Percentiles rank a stretch among this genome's conserved stretches.
Conservation (phyloP, 2,329 filamentous ascomycete species). For the Xylariaceae sp. region DNA sequence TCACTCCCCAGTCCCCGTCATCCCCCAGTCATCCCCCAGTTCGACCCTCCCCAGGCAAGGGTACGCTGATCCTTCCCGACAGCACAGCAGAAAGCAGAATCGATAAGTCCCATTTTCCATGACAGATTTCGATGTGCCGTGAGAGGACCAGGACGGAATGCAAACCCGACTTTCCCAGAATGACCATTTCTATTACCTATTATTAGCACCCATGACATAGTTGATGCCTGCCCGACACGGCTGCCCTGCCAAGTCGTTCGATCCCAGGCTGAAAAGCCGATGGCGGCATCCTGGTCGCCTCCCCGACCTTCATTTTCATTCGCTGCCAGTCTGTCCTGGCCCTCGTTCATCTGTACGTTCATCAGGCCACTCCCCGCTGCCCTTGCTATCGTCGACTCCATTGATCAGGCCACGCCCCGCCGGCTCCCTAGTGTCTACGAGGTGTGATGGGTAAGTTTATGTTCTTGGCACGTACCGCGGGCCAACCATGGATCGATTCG, state of each 20-base stretch:
- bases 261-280: conserved; percentile 31
- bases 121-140: conserved; percentile 16
- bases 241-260: conserved; percentile 26
- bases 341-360: conserved; percentile 12
- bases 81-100: conserved; percentile 3
- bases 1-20: too few relatives aligned
- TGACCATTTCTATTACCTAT: conserved; percentile 2
- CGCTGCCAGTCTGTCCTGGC: conserved; percentile 16
- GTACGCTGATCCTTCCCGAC: neutral
- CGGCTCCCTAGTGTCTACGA: neutral
- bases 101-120: conserved; percentile 18
- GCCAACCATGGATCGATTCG: too few relatives aligned
- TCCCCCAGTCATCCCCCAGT: too few relatives aligned
- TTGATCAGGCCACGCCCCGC: conserved; percentile 17
- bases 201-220: neutral
- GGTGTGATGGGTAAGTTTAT: too few relatives aligned
- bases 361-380: conserved; percentile 16
- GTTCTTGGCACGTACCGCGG: too few relatives aligned
- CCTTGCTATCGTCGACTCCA: conserved; percentile 14
- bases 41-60: neutral
- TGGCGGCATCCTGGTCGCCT: conserved; percentile 23
- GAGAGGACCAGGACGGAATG: conserved; percentile 21
- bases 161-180: conserved; percentile 9
- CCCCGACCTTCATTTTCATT: conserved; percentile 12
- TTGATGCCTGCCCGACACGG: conserved; percentile 6